These are phyloP conservation scores for Claviceps pazoutovae DNA, from an alignment of 2,329 filamentous ascomycete species.

Conservation along the genomic window DNA sequence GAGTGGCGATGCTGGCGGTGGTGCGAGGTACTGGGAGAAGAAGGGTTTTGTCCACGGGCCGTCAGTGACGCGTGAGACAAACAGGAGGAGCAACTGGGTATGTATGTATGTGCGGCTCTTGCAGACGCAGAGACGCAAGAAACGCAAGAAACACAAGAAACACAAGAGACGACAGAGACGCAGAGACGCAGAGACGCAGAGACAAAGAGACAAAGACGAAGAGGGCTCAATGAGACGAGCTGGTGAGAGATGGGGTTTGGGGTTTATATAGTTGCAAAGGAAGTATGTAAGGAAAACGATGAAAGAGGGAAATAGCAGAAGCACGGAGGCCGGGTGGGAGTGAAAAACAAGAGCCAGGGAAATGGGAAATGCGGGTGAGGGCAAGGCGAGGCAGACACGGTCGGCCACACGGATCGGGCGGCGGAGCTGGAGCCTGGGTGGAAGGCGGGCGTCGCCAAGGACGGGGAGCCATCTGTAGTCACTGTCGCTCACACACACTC, in stretches of 20 bases:
- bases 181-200: not conserved
- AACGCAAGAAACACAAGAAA: no score
- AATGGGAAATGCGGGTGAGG: slow-evolving; percentile 3
- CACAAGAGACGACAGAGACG: no score
- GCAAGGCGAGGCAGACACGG: slow-evolving; percentile 5
- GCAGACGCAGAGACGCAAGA: no score
- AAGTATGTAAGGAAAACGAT: not conserved
- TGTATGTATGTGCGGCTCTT: not conserved
- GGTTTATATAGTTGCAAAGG: not conserved
- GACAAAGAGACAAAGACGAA: not conserved
- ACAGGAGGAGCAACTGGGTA: not conserved
- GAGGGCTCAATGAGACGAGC: not conserved
- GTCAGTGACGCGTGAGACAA: slow-evolving; percentile 3
- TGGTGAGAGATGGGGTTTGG: not conserved
- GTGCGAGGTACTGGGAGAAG: slow-evolving; percentile 5
- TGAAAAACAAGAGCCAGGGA: not conserved
- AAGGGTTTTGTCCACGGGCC: not conserved
- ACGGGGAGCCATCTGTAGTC: slow-evolving; percentile 1
- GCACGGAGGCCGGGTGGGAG: not conserved
- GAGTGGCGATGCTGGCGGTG: slow-evolving; percentile 1
- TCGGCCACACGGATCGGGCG: not conserved
- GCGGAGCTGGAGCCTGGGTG: slow-evolving; percentile 4
- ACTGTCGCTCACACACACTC: not conserved
- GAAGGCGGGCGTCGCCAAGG: slow-evolving; percentile 3
- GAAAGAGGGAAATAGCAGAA: slow-evolving; percentile 2